Percentiles rank a stretch among this genome's conserved stretches.
Evolutionary conservation across 306 rosid genomes (phyloP).

Genomic region (Vicia villosa): DNA sequence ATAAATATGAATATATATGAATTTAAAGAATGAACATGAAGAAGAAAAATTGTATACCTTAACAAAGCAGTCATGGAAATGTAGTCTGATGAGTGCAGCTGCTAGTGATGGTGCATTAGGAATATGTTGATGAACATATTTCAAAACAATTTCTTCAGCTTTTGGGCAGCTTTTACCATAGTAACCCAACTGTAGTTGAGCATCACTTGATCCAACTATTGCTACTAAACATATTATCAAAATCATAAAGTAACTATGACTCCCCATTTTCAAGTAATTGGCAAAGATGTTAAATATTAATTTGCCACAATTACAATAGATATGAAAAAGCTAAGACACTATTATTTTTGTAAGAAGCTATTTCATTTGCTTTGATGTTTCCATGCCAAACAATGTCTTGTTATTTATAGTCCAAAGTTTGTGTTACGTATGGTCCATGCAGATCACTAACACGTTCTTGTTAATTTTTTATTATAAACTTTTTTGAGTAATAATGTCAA

Average conservation of each 20-base stretch:
- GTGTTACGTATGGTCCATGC: constrained; percentile 40
- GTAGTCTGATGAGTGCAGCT: constrained; percentile 74
- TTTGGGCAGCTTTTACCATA: constrained; percentile 68
- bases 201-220: constrained; percentile 49
- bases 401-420: constrained; percentile 41
- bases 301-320: constrained; percentile 21
- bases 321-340: constrained; percentile 1
- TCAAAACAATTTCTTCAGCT: constrained; percentile 63
- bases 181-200: constrained; percentile 57
- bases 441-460: constrained; percentile 41
- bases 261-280: constrained; percentile 44
- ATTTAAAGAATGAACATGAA: not conserved
- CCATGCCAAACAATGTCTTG: not conserved
- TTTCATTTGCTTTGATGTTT: constrained; percentile 14
- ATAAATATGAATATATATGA: not conserved
- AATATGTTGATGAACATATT: constrained; percentile 59
- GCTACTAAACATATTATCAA: constrained; percentile 48
- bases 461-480: not conserved
- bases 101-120: constrained; percentile 73
- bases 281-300: constrained; percentile 4
- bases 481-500: constrained; percentile 8
- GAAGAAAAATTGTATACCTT: constrained; percentile 43
- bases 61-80: constrained; percentile 91
- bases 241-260: constrained; percentile 30
- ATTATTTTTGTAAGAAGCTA: constrained; percentile 27